A percentile compares a stretch with the other conserved stretches of the same genome.
Conservation (phyloP, 495 filamentous ascomycete species). For the Penicillium canescens region DNA sequence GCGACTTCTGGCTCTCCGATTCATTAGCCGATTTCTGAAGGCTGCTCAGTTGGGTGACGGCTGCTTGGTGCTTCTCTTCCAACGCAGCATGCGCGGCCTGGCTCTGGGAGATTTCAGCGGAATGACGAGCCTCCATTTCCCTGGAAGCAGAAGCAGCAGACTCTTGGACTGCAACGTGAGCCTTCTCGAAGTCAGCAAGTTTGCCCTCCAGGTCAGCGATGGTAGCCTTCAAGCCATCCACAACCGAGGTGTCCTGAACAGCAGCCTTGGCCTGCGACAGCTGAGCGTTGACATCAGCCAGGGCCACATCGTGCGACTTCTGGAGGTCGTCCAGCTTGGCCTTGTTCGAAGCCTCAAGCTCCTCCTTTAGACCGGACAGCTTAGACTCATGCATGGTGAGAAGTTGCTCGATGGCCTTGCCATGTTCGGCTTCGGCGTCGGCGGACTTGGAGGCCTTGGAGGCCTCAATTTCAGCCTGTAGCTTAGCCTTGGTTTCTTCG, state of each 20-base stretch:
- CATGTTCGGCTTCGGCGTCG: constrained; percentile 44
- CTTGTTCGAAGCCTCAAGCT: constrained; percentile 41
- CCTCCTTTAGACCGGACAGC: constrained; percentile 32
- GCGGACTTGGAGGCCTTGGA: constrained; percentile 32
- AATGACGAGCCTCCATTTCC: constrained; percentile 34
- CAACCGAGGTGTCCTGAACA: constrained; percentile 38
- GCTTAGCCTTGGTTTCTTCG: constrained; percentile 32
- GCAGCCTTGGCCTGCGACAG: constrained; percentile 38
- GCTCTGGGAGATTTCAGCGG: constrained; percentile 32
- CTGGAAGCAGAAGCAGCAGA: constrained; percentile 23
- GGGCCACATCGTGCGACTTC: constrained; percentile 35
- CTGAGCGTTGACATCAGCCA: constrained; percentile 34
- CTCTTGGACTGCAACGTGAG: constrained; percentile 29
- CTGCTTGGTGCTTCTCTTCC: constrained; percentile 33
- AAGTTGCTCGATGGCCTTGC: constrained; percentile 46
- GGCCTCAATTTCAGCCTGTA: constrained; percentile 37
- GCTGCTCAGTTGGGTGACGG: constrained; percentile 29
- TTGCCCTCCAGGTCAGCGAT: constrained; percentile 41
- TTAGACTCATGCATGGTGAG: constrained; percentile 46
- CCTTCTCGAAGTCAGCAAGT: constrained; percentile 34
- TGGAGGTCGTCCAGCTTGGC: constrained; percentile 41
- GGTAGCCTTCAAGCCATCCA: constrained; percentile 37
- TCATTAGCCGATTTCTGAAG: constrained; percentile 35
- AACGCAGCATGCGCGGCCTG: constrained; percentile 34
- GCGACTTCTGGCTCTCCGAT: constrained; percentile 30